Evolutionary conservation across 73 alveolate species (phyloP).

Genomic region (Symbiodinium pilosum): DNA sequence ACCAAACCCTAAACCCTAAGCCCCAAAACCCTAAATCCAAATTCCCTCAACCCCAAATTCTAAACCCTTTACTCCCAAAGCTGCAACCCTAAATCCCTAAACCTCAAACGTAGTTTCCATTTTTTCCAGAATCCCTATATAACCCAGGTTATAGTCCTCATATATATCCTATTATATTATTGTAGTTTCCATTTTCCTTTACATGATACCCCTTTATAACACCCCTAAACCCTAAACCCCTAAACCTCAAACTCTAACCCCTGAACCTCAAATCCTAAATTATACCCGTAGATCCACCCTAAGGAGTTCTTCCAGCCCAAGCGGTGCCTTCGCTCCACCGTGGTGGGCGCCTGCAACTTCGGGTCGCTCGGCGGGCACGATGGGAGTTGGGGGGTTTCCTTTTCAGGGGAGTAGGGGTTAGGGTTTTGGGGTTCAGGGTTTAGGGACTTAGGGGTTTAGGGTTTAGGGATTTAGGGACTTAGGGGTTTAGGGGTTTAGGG

Average conservation of each 20-base stretch:
- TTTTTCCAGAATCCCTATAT: too few species aligned
- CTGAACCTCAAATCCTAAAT: neutral
- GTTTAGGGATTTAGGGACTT: too few species aligned
- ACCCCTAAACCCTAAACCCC: neutral
- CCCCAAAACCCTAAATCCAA: too few species aligned
- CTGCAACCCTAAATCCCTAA: too few species aligned
- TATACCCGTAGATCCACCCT: neutral
- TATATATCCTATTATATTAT: too few species aligned
- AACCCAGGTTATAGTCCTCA: neutral
- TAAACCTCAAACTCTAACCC: neutral
- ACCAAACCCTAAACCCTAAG: too few species aligned
- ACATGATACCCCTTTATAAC: neutral
- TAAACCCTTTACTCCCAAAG: too few species aligned
- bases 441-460: neutral
- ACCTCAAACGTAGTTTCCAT: too few species aligned
- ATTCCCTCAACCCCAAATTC: too few species aligned
- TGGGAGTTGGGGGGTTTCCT: neutral
- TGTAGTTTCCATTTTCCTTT: too few species aligned
- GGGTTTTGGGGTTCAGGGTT: neutral
- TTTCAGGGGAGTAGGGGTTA: neutral
- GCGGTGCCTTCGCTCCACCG: neutral
- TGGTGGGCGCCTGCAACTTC: neutral
- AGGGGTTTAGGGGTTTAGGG: neutral
- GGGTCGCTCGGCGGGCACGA: neutral
- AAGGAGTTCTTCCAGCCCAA: slow-evolving; percentile 8